Conservation (phyloP, 208 protist species). For the Sergeia podlipaevii region DNA sequence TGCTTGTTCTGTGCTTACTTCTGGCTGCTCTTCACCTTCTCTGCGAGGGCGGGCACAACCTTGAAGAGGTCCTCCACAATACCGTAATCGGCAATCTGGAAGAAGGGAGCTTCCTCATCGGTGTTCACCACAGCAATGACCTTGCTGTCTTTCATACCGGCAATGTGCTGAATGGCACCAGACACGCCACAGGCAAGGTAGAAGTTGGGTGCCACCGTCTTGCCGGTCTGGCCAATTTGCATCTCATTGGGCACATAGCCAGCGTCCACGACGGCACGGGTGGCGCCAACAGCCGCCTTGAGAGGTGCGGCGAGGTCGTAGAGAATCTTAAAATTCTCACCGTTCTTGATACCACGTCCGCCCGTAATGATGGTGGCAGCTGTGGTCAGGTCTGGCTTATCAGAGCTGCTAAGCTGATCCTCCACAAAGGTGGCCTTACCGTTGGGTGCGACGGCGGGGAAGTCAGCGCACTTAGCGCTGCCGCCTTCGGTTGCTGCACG, state of each 20-base stretch:
- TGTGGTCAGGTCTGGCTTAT: constrained; percentile 93
- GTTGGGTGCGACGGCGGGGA: constrained; percentile 23
- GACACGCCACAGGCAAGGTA: constrained; percentile 97
- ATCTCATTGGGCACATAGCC: constrained; percentile 92
- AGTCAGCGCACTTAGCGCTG: constrained; percentile 26
- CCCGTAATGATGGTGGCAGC: constrained; percentile 93
- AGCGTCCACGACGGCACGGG: constrained; percentile 96
- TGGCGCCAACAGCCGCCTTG: constrained; percentile 95
- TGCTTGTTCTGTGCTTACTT: no score
- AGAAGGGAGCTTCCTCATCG: constrained; percentile 98
- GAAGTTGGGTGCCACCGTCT: constrained; percentile 98
- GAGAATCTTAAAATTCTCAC: constrained; percentile 98
- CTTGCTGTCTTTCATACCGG: constrained; percentile 99
- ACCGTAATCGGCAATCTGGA: constrained; percentile 97
- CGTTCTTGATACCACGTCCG: constrained; percentile 95
- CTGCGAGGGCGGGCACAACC: constrained; percentile 90
- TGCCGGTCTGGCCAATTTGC: constrained; percentile 98
- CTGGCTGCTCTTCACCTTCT: constrained; percentile 64
- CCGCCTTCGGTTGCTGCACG: constrained; percentile 45
- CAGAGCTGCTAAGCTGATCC: constrained; percentile 42
- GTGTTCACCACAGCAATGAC: constrained; percentile 97
- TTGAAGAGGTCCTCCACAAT: constrained; percentile 97
- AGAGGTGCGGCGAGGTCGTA: constrained; percentile 93
- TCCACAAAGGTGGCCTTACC: constrained; percentile 55
- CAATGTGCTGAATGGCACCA: constrained; percentile 95